phyloP scores from a whole-genome alignment of 257 asterid species.

The Forsythia viridissima region DNA sequence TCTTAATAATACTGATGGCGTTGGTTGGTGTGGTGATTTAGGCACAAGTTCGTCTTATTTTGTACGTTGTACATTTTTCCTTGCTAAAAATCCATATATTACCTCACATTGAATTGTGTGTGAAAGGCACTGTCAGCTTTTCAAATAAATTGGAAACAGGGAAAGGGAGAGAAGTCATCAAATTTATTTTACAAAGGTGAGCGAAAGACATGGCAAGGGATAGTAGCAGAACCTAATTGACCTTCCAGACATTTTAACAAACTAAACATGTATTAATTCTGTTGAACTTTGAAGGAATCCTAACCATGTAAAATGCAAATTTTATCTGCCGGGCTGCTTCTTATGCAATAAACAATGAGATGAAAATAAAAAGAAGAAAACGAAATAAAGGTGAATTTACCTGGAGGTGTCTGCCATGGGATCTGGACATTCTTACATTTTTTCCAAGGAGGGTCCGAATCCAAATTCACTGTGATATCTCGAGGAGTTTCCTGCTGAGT shows the following conservation, averaged over 20 bases:
- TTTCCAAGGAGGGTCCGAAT: constrained; percentile 64
- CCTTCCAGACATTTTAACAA: constrained; percentile 13
- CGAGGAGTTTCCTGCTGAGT: constrained; percentile 38
- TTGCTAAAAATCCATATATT: background rate
- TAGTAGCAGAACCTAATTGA: background rate
- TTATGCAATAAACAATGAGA: constrained; percentile 4
- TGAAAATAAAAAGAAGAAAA: constrained; percentile 17
- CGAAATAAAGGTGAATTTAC: constrained; percentile 44
- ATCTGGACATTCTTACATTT: constrained; percentile 68
- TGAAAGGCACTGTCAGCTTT: background rate
- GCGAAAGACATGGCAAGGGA: constrained; percentile 12
- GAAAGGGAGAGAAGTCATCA: constrained; percentile 2
- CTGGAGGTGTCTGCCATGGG: constrained; percentile 81
- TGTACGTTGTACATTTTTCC: background rate
- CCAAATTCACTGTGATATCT: constrained; percentile 30
- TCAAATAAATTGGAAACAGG: constrained; percentile 8
- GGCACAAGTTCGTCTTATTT: constrained; percentile 3
- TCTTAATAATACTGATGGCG: background rate
- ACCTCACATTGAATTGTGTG: background rate
- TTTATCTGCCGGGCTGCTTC: constrained; percentile 6
- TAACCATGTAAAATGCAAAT: background rate
- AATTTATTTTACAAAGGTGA: constrained; percentile 7
- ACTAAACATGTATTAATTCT: constrained; percentile 19
- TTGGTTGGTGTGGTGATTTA: background rate
- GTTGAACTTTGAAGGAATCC: constrained; percentile 17